phyloP scores from a whole-genome alignment of 108 stramenopile genomes.

The Skeletonema marinoi region DNA sequence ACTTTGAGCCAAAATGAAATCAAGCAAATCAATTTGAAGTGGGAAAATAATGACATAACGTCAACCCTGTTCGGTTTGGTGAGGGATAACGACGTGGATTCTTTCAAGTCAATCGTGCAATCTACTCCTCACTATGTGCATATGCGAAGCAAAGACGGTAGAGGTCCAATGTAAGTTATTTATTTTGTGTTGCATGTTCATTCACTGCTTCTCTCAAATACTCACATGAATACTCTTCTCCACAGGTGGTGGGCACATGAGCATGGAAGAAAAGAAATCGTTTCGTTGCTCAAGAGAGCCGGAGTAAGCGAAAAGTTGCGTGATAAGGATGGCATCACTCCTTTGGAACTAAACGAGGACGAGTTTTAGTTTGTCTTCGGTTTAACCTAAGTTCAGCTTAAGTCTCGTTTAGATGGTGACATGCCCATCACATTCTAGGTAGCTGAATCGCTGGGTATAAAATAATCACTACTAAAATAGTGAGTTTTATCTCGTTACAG shows the following conservation, averaged over 20 bases:
- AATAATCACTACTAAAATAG: no score
- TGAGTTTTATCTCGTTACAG: no score
- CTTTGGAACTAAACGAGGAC: constrained; percentile 48
- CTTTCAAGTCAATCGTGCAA: constrained; percentile 47
- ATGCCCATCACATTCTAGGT: no score
- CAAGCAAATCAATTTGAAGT: constrained; percentile 65
- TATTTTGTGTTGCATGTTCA: constrained; percentile 20
- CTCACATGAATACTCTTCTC: constrained; percentile 53
- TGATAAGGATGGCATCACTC: constrained; percentile 76
- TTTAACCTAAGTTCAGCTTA: no score
- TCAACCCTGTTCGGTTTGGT: constrained; percentile 76
- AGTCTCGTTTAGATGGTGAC: no score
- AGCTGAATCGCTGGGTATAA: no score
- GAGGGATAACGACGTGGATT: constrained; percentile 37
- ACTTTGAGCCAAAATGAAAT: constrained; percentile 56
- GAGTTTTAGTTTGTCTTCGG: constrained; percentile 19
- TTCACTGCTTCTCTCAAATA: background rate
- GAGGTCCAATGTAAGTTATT: constrained; percentile 87
- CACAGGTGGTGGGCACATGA: constrained; percentile 93
- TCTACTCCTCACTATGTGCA: constrained; percentile 64
- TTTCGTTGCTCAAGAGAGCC: constrained; percentile 62
- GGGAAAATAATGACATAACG: constrained; percentile 72
- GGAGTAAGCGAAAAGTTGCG: constrained; percentile 71
- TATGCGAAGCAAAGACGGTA: constrained; percentile 58
- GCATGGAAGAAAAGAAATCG: constrained; percentile 58